Percentiles rank a stretch among this genome's conserved stretches.
Evolutionary conservation across 1,139 yeast genomes (phyloP).

Genomic region (Sugiyamaella paludigena): DNA sequence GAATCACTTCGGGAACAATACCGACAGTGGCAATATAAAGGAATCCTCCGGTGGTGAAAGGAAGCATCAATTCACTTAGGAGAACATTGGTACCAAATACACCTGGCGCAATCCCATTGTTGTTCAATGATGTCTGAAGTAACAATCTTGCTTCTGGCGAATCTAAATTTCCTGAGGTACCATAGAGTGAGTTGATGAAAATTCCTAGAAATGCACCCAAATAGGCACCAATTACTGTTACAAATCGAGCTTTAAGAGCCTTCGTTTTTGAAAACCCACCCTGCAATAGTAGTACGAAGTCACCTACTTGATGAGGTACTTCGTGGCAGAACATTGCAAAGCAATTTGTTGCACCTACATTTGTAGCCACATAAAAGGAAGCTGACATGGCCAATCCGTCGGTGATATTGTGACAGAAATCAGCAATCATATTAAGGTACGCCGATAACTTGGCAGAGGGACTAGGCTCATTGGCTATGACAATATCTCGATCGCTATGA

Average conservation of each 20-base stretch:
- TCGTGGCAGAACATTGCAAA: constrained; percentile 68
- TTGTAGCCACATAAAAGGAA: constrained; percentile 55
- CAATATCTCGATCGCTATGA: constrained; percentile 8
- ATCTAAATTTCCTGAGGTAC: constrained; percentile 27
- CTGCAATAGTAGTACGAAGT: constrained; percentile 62
- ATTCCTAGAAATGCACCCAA: constrained; percentile 64
- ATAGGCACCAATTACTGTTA: constrained; percentile 61
- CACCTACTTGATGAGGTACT: constrained; percentile 74
- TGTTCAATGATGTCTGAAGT: neutral
- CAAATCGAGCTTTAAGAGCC: constrained; percentile 60
- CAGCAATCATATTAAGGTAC: constrained; percentile 60
- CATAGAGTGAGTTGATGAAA: constrained; percentile 40
- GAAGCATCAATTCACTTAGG: constrained; percentile 53
- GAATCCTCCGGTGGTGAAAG: constrained; percentile 72
- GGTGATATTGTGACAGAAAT: constrained; percentile 64
- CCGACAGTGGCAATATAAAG: constrained; percentile 65
- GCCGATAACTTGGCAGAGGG: constrained; percentile 46
- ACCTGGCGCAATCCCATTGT: constrained; percentile 34
- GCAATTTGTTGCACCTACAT: constrained; percentile 61
- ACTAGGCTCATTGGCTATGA: neutral
- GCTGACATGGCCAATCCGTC: constrained; percentile 71
- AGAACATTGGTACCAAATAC: constrained; percentile 50
- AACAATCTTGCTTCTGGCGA: neutral
- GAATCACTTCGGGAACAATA: constrained; percentile 61
- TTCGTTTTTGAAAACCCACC: constrained; percentile 62